These are phyloP conservation scores for Agaricus subrufescens DNA, from an alignment of 768 basidiomycete genomes.

Conservation along the genomic window DNA sequence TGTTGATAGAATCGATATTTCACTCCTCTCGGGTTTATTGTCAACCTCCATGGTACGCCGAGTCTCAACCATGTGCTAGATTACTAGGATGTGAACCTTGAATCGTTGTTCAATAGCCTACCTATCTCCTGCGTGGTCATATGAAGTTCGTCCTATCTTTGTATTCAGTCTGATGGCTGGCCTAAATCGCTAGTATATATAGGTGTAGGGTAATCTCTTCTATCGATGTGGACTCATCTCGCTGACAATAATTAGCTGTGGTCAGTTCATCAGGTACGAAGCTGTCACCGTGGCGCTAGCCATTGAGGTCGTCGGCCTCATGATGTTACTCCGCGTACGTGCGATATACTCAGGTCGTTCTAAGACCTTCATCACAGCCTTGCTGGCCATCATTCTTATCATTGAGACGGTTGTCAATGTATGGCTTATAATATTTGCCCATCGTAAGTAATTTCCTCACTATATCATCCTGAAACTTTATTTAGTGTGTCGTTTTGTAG, in stretches of 20 bases:
- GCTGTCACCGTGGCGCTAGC: constrained; percentile 34
- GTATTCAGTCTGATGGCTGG: no score
- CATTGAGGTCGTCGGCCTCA: constrained; percentile 25
- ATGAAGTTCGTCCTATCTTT: constrained; percentile 22
- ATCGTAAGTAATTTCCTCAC: constrained; percentile 32
- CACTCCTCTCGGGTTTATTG: constrained; percentile 56
- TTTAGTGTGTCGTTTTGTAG: constrained; percentile 16
- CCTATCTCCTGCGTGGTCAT: constrained; percentile 34
- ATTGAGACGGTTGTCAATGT: constrained; percentile 43
- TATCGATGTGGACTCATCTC: no score
- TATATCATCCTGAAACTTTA: not conserved
- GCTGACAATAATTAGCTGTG: constrained; percentile 26
- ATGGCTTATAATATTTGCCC: constrained; percentile 48
- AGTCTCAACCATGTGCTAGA: not conserved
- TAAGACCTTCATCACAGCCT: constrained; percentile 24
- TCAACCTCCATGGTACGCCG: constrained; percentile 44
- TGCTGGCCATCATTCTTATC: constrained; percentile 32
- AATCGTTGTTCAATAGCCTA: constrained; percentile 27
- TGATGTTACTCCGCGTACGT: constrained; percentile 55
- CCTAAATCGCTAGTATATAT: no score
- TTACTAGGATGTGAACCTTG: not conserved
- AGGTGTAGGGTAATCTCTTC: no score
- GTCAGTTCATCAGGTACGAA: constrained; percentile 45
- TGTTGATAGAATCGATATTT: constrained; percentile 54
- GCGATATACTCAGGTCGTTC: constrained; percentile 28